Conservation (phyloP, 495 filamentous ascomycete species). For the Xylaria acuta region DNA sequence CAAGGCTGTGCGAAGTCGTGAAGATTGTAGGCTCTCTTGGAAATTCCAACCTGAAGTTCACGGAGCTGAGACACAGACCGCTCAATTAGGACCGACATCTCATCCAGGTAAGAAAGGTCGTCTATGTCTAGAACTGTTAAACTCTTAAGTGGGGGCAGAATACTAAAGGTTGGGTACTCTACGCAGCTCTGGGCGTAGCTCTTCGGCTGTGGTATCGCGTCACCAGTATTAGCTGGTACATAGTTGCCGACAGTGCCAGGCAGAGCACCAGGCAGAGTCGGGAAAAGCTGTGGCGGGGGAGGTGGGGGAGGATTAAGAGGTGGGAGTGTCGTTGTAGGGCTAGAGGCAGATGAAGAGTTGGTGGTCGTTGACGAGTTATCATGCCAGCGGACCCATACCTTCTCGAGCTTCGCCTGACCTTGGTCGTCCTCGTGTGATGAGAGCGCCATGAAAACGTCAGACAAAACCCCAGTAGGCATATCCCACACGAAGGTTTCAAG, state of each 20-base stretch:
- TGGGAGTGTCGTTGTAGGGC: constrained; percentile 32
- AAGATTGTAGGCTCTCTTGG: constrained; percentile 59
- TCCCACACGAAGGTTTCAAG: constrained; percentile 95
- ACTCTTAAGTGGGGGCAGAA: constrained; percentile 80
- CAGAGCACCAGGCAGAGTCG: not conserved
- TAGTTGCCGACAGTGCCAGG: constrained; percentile 38
- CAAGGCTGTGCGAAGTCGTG: constrained; percentile 65
- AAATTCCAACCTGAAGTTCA: constrained; percentile 83
- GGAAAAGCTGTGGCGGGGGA: constrained; percentile 7
- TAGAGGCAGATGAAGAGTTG: constrained; percentile 33
- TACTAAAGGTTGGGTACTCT: constrained; percentile 86
- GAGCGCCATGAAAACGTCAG: constrained; percentile 87
- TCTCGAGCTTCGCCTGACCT: constrained; percentile 71
- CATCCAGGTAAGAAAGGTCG: constrained; percentile 84
- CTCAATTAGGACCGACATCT: constrained; percentile 82
- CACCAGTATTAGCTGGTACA: constrained; percentile 41
- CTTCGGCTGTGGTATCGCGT: constrained; percentile 35
- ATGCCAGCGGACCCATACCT: constrained; percentile 90
- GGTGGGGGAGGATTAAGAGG: constrained; percentile 29
- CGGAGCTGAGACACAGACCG: constrained; percentile 70
- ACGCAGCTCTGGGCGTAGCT: constrained; percentile 57
- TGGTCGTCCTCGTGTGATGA: constrained; percentile 72
- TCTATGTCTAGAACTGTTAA: constrained; percentile 89
- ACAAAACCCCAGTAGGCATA: constrained; percentile 89
- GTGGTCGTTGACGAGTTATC: constrained; percentile 64